Evolutionary conservation across 495 filamentous ascomycete genomes (phyloP).

Genomic region (Penicillium atrosanguineum): DNA sequence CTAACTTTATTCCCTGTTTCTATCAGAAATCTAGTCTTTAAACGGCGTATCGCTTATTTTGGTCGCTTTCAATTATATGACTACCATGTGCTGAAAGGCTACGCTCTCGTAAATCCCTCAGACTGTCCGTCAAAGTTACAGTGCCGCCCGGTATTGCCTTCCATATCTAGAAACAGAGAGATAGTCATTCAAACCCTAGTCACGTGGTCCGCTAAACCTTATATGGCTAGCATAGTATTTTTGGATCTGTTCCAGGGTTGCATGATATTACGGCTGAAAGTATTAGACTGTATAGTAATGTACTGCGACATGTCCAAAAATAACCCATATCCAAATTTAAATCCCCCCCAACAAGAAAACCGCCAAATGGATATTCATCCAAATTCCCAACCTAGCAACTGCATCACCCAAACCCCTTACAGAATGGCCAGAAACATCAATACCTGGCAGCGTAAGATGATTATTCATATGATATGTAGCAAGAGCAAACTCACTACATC

Average conservation of each 20-base stretch:
- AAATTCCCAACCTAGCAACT: no score
- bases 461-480: conserved; percentile 14
- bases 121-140: no score
- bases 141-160: neutral
- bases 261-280: neutral
- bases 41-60: no score
- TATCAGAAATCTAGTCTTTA: no score
- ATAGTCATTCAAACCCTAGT: neutral
- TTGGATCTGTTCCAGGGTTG: neutral
- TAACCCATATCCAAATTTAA: neutral
- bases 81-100: no score
- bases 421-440: conserved; percentile 6
- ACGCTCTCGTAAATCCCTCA: no score
- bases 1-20: no score
- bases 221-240: neutral
- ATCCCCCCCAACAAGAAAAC: no score
- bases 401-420: no score
- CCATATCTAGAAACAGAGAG: neutral
- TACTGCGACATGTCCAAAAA: neutral
- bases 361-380: no score
- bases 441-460: conserved; percentile 9
- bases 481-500: conserved; percentile 9
- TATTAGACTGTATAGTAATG: neutral
- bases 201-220: neutral
- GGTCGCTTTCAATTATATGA: no score